phyloP scores from a whole-genome alignment of 2,329 filamentous ascomycete species.

The Pleurostoma richardsiae region DNA sequence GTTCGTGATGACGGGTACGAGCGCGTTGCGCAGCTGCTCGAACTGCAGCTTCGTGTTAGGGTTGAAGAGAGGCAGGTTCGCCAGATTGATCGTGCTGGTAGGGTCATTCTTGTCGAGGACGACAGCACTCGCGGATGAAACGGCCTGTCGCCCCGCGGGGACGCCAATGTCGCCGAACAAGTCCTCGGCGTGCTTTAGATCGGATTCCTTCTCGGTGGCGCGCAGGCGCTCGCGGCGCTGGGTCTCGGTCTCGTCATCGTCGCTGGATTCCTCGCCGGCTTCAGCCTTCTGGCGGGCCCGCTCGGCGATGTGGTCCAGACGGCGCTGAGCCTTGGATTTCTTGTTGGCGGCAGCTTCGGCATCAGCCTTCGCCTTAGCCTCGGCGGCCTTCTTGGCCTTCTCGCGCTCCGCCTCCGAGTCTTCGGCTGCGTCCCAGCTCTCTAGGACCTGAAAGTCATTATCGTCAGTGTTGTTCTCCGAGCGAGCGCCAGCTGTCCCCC shows the following conservation, averaged over 20 bases:
- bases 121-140: slow-evolving; percentile 60
- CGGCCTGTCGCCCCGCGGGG: slow-evolving; percentile 59
- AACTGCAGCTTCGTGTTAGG: slow-evolving; percentile 86
- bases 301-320: slow-evolving; percentile 70
- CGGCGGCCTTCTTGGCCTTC: slow-evolving; percentile 82
- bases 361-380: slow-evolving; percentile 83
- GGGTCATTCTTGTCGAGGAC: slow-evolving; percentile 70
- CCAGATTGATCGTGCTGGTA: slow-evolving; percentile 74
- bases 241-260: slow-evolving; percentile 70
- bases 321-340: slow-evolving; percentile 82
- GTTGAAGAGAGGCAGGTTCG: slow-evolving; percentile 78
- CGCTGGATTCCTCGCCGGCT: slow-evolving; percentile 52
- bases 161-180: slow-evolving; percentile 77
- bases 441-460: slow-evolving; percentile 62
- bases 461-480: slow-evolving; percentile 2
- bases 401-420: slow-evolving; percentile 96
- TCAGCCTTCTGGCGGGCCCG: slow-evolving; percentile 48
- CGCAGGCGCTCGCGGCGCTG: slow-evolving; percentile 69
- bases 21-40: slow-evolving; percentile 66
- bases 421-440: slow-evolving; percentile 95
- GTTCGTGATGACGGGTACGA: slow-evolving; percentile 70
- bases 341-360: slow-evolving; percentile 84
- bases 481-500: too few species aligned
- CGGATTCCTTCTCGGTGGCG: slow-evolving; percentile 77
- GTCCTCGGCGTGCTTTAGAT: slow-evolving; percentile 85